phyloP scores from a whole-genome alignment of 208 protist genomes.

The Endotrypanum monterogeii region DNA sequence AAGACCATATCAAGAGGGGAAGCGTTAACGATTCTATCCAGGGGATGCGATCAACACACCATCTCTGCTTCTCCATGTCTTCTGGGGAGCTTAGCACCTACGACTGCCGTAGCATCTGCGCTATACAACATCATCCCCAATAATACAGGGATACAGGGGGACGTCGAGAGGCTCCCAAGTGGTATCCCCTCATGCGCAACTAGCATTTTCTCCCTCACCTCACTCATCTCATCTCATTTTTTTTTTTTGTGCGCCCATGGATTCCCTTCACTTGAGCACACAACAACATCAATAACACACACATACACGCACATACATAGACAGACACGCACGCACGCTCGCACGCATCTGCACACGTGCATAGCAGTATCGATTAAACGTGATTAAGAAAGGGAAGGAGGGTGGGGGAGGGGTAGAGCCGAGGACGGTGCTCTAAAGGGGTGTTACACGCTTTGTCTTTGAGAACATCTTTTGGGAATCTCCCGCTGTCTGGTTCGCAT shows the following conservation, averaged over 20 bases:
- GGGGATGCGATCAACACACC: too few relatives aligned
- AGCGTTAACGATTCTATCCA: too few relatives aligned
- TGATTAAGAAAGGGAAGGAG: background rate
- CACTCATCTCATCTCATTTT: too few relatives aligned
- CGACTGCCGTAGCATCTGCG: background rate
- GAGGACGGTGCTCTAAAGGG: background rate
- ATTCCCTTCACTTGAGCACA: too few relatives aligned
- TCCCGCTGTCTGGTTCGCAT: background rate
- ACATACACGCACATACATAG: conserved; percentile 1
- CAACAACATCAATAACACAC: background rate
- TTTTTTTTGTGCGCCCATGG: too few relatives aligned
- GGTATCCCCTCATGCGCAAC: conserved; percentile 17
- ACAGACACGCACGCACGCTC: too few relatives aligned
- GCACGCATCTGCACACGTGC: too few relatives aligned
- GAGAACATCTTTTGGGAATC: background rate
- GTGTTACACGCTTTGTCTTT: background rate
- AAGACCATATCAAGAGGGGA: too few relatives aligned
- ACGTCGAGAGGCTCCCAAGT: conserved; percentile 9
- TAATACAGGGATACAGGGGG: conserved; percentile 8
- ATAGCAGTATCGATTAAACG: background rate
- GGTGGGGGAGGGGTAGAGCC: too few relatives aligned
- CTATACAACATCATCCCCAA: background rate
- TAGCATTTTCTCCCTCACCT: background rate
- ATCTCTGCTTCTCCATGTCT: background rate
- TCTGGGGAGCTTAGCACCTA: background rate